Percentiles rank a stretch among this genome's conserved stretches.
Conservation (phyloP, 208 protist genomes). For the Trypanosoma melophagium region DNA sequence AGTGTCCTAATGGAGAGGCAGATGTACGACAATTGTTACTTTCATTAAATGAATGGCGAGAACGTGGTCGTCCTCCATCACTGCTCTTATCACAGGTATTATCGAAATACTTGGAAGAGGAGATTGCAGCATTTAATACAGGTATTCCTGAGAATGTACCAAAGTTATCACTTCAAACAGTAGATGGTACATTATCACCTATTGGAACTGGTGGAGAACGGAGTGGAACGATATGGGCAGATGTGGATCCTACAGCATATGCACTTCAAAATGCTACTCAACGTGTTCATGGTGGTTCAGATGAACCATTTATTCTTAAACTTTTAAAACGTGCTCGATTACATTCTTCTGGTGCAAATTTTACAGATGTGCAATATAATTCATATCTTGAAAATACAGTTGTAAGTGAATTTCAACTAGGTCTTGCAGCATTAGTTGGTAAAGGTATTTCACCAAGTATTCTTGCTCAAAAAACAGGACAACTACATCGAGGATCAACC, state of each 20-base stretch:
- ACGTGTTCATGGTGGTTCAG: slow-evolving; percentile 26
- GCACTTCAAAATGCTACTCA: slow-evolving; percentile 49
- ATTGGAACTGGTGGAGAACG: slow-evolving; percentile 19
- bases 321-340: slow-evolving; percentile 61
- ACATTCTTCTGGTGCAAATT: slow-evolving; percentile 9
- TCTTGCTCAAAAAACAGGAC: slow-evolving; percentile 47
- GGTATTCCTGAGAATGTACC: slow-evolving; percentile 66
- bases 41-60: slow-evolving; percentile 84
- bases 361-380: slow-evolving; percentile 34
- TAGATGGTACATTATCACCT: slow-evolving; percentile 16
- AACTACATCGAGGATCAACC: slow-evolving; percentile 42
- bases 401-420: slow-evolving; percentile 52
- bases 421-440: slow-evolving; percentile 64
- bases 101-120: slow-evolving; percentile 60
- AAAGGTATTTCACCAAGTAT: slow-evolving; percentile 59
- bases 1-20: slow-evolving; percentile 40
- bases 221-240: slow-evolving; percentile 55
- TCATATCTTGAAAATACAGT: slow-evolving; percentile 55
- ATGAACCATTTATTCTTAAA: slow-evolving; percentile 71
- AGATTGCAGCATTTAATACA: slow-evolving; percentile 73
- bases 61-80: slow-evolving; percentile 65
- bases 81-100: slow-evolving; percentile 62
- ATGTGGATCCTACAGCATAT: slow-evolving; percentile 66
- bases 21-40: slow-evolving; percentile 69
- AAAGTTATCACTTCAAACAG: slow-evolving; percentile 40